Evolutionary conservation across 169 alveolate species (phyloP).

Genomic region (Eimeria acervulina): DNA sequence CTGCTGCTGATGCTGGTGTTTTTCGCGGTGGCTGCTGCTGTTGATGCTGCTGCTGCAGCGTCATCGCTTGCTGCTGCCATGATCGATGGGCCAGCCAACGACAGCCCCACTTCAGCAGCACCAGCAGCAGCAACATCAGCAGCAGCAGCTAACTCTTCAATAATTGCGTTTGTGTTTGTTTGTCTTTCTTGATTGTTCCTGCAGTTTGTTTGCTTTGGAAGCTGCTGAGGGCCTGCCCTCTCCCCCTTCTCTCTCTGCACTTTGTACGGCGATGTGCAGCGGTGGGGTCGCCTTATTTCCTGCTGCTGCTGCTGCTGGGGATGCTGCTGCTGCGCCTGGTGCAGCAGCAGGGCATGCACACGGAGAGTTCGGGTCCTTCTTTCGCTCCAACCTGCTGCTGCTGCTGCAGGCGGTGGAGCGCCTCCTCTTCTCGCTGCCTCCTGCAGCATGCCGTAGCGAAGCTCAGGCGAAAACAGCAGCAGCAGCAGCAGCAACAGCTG

Average conservation of each 20-base stretch:
- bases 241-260: background rate
- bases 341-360: background rate
- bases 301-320: conserved; percentile 42
- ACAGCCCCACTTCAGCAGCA: background rate
- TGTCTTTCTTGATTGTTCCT: background rate
- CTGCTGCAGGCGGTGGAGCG: conserved; percentile 62
- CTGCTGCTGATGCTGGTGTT: background rate
- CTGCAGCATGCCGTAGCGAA: background rate
- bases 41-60: background rate
- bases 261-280: conserved; percentile 5
- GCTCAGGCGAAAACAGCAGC: background rate
- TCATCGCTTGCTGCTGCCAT: background rate
- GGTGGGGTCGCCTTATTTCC: background rate
- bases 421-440: background rate
- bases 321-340: background rate
- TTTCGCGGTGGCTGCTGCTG: no score
- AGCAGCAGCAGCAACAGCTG: conserved; percentile 43
- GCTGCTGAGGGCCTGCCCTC: conserved; percentile 28
- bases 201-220: conserved; percentile 34
- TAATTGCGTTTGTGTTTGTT: background rate
- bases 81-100: background rate
- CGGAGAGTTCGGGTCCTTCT: background rate
- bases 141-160: background rate
- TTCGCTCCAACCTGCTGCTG: conserved; percentile 24
- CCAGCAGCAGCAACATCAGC: background rate